phyloP scores from a whole-genome alignment of 805 yeast species.

The Lipomyces sp. region DNA sequence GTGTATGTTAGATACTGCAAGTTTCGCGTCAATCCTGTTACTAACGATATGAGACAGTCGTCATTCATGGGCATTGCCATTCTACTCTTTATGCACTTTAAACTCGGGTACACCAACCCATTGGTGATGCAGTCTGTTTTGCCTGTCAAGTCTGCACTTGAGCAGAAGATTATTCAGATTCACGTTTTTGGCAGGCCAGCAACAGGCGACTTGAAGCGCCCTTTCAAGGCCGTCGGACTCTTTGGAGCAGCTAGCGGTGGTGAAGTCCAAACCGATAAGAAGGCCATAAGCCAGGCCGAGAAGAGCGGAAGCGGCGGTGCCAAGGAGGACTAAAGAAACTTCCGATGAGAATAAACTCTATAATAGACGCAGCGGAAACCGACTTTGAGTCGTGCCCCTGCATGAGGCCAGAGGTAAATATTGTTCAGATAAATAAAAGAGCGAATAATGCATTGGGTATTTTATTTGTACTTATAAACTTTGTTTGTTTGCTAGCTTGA shows the following conservation, averaged over 20 bases:
- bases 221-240: constrained; percentile 86
- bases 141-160: constrained; percentile 87
- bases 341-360: not conserved
- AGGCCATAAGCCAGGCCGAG: constrained; percentile 83
- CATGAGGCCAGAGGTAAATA: not conserved
- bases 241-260: constrained; percentile 53
- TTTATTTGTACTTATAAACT: not conserved
- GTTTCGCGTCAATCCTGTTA: not conserved
- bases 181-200: constrained; percentile 85
- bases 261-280: constrained; percentile 80
- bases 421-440: not conserved
- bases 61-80: constrained; percentile 87
- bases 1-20: constrained; percentile 22
- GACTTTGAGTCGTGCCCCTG: not conserved
- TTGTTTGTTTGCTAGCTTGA: constrained; percentile 2
- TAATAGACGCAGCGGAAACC: not conserved
- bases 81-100: constrained; percentile 98
- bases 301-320: constrained; percentile 77
- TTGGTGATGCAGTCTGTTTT: constrained; percentile 91
- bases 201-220: constrained; percentile 90
- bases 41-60: constrained; percentile 51
- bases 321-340: constrained; percentile 70
- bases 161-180: constrained; percentile 87
- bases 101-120: constrained; percentile 97
- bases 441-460: not conserved